These are phyloP conservation scores for Fusarium anthophilum DNA, from an alignment of 2,329 filamentous ascomycete genomes.

Conservation along the genomic window DNA sequence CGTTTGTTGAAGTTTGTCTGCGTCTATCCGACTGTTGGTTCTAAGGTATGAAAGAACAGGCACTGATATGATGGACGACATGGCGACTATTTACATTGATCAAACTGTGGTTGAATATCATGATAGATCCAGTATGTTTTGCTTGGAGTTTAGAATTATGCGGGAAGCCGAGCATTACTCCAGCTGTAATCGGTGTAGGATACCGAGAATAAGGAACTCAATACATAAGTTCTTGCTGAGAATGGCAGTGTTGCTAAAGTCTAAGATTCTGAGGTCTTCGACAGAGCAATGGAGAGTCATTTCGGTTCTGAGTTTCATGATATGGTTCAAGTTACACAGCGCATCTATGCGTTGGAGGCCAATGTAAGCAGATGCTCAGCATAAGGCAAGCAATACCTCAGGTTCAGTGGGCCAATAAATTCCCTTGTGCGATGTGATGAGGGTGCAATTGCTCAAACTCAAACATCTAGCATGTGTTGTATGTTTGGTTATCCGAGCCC, in stretches of 20 bases:
- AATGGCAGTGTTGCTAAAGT: background rate
- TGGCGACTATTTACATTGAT: background rate
- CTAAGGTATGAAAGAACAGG: background rate
- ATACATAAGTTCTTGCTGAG: background rate
- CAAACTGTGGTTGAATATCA: background rate
- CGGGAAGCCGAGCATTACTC: conserved; percentile 19
- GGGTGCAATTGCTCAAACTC: conserved; percentile 24
- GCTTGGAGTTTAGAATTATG: conserved; percentile 11
- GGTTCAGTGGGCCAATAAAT: conserved; percentile 1
- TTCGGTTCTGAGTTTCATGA: conserved; percentile 14
- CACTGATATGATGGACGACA: background rate
- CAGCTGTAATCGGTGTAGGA: conserved; percentile 3
- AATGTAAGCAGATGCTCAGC: background rate
- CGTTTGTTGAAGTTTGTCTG: background rate
- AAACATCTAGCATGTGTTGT: conserved; percentile 26
- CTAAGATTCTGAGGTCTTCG: background rate
- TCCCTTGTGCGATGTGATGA: conserved; percentile 28
- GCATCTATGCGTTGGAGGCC: background rate
- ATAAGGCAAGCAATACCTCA: conserved; percentile 8
- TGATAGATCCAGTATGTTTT: background rate
- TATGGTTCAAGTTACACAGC: conserved; percentile 9
- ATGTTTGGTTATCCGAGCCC: conserved; percentile 22
- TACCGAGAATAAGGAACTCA: background rate
- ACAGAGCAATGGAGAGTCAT: background rate
- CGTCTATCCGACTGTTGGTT: background rate